Base-by-base conservation (phyloP, 2,329 filamentous ascomycete genomes). In the Colletotrichum sp. region DNA sequence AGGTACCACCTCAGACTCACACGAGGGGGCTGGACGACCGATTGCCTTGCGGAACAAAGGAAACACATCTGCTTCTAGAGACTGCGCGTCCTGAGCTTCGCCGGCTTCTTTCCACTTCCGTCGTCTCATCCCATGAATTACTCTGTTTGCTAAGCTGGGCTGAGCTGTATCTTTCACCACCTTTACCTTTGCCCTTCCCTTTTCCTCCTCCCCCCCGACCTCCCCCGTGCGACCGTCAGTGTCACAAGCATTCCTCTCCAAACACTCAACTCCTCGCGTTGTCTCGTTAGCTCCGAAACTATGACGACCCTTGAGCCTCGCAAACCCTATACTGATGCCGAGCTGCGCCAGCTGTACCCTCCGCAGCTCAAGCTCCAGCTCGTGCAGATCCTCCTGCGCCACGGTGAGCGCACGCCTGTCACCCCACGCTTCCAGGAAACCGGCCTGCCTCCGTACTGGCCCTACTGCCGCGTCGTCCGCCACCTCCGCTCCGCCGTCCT, bases 341-440 rank as follows among this genome's bases (percentile, higher is more conserved):
- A 99, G 89, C 91, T 99, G 66, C 88, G 90, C 59, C 88, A 89
- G 81, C 92, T 99, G 75, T 99, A 98, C 86, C 97, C 97, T 1
- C 86, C 92, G 71, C 88, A 90, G 60, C 89, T 99, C 75, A 91
- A 96, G 83, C 92, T 99, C 44, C 94, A 97, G 83, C 92, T 97
- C 76, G 97, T 99, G 66, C 97, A 99, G 87, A 90, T 99, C 80
- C 91, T 96, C 78, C 90, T 96, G 81, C 93, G 94, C 74, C 94
- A 96, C 85, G 94, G 94, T 86, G 92, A 93, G 87, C 93, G 96
- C 74, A 96, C 94, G 9, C 96, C 96, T 32, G 95, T 99, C 32
- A 94, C 92, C 74, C 90, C 95, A n/a, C 94, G 97, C 52, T 98
- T 99, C 84, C 91, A 95, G 82, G 97, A 96, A 86, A 91, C 91